Base-by-base conservation (phyloP, 1,284 basidiomycete species). In the Inonotus hispidus region DNA sequence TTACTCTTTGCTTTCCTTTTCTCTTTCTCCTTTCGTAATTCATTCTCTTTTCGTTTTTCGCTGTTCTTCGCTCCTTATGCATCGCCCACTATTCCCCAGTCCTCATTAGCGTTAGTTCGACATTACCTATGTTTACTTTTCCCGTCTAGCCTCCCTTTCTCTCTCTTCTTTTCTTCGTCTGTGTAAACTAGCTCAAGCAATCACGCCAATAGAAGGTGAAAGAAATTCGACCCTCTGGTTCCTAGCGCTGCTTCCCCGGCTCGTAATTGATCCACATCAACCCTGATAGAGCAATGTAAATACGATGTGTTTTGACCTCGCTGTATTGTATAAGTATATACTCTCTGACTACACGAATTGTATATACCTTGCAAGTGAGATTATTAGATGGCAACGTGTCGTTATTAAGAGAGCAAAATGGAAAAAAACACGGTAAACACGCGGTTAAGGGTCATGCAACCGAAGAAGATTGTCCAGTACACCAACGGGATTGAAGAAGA, bases 111-210 rank as follows among this genome's bases (percentile, higher is more conserved):
- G 62, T 61, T 64, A 6, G 29, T 64, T 63, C 63, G 61, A 59
- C 35, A 59, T 61, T 56, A 56, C 66, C 66, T 63, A 58, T 65
- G 66, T 62, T 64, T 64, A 65, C 66, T 65, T 63, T 62, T 5
- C 11, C 50, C 14, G 27, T 52, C 50, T 52, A 35, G 14, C 64
- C 59, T 66, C 62, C 59, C 60, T 58, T 64, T 27, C 62, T 64
- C 41, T 45, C 39, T 35, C 52, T 52, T 23, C 43, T 37, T 59
- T 3, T 32, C 4, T 32, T 32, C 32, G 32, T 54, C 62, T 62
- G 65, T 70, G 68, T 67, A 67, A 67, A 63, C 59, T 71, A 74
- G 72, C 71, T 32, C 27, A 43, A 46, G 27, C 56, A 47, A 45
- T 57, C 25, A 19, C 50, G 50, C 50, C 50, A 27, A 35, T 19